Evolutionary conservation across 768 basidiomycete species (phyloP).

Genomic region (Fomitopsis pulvina): DNA sequence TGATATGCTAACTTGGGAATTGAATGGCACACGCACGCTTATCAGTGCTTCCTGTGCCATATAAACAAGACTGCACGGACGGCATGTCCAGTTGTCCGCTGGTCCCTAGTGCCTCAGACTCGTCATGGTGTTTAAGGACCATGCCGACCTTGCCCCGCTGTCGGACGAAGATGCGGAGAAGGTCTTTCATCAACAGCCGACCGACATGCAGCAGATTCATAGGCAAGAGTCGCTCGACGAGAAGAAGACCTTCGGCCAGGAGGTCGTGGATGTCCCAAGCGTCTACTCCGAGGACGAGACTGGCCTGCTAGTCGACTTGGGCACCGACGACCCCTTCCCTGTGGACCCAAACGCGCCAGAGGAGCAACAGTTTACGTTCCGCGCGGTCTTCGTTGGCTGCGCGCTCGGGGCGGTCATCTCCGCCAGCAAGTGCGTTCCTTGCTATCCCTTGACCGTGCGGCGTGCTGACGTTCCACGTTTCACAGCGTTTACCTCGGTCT

Average conservation of each 20-base stretch:
- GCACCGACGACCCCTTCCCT: constrained; percentile 14
- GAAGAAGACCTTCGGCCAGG: constrained; percentile 1
- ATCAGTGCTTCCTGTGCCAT: not conserved
- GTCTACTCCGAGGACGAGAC: constrained; percentile 7
- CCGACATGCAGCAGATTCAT: constrained; percentile 2
- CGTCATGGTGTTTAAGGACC: not conserved
- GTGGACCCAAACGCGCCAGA: constrained; percentile 13
- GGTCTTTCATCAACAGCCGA: not conserved
- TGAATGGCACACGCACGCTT: not conserved
- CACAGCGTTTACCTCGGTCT: constrained; percentile 16
- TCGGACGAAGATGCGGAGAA: not conserved
- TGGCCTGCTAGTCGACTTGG: constrained; percentile 3
- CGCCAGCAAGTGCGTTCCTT: constrained; percentile 12
- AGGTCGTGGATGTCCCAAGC: constrained; percentile 4
- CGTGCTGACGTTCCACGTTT: not conserved
- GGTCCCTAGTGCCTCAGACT: not conserved
- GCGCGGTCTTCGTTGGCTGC: constrained; percentile 15
- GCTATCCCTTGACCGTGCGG: not conserved
- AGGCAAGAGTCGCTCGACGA: constrained; percentile 3
- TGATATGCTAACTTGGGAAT: constrained; percentile 2
- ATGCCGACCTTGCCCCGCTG: no score
- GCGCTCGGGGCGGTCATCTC: constrained; percentile 16
- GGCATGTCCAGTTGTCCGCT: not conserved
- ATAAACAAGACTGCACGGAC: not conserved
- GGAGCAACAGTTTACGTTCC: constrained; percentile 15